These are phyloP conservation scores for Dothistroma pini DNA, from an alignment of 2,329 filamentous ascomycete genomes.

Conservation along the genomic window DNA sequence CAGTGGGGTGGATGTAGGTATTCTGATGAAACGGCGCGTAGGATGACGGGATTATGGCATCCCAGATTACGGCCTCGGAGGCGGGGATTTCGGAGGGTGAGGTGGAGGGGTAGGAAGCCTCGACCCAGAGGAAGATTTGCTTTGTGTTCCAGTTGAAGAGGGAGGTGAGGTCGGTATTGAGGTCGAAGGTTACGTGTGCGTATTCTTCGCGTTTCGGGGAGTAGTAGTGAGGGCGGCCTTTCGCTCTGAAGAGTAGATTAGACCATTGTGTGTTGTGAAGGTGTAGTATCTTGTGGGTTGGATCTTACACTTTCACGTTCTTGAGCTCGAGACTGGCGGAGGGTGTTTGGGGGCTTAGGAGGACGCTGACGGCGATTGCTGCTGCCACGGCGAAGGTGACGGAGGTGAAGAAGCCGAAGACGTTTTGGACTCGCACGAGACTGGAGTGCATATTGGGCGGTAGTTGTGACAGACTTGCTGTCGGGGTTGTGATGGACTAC, in stretches of 20 bases:
- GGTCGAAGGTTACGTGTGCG: slow-evolving; percentile 86
- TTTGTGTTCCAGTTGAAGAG: slow-evolving; percentile 99
- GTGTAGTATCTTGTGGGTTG: no score
- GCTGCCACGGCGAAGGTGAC: slow-evolving; percentile 78
- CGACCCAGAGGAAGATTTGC: slow-evolving; percentile 94
- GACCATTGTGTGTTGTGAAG: no score
- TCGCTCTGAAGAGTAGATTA: no score
- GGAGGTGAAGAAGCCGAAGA: slow-evolving; percentile 97
- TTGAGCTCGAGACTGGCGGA: slow-evolving; percentile 61
- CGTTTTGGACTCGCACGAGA: slow-evolving; percentile 79
- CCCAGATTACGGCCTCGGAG: slow-evolving; percentile 84
- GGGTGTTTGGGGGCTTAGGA: slow-evolving; percentile 66
- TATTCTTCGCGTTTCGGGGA: slow-evolving; percentile 90
- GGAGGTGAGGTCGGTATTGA: slow-evolving; percentile 83
- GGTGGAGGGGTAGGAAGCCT: slow-evolving; percentile 62
- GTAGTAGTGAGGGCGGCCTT: slow-evolving; percentile 95
- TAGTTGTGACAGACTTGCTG: slow-evolving; percentile 3
- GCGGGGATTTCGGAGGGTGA: slow-evolving; percentile 37
- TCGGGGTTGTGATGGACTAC: not conserved
- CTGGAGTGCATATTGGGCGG: slow-evolving; percentile 73
- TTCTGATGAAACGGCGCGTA: slow-evolving; percentile 54
- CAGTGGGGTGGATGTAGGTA: slow-evolving; percentile 52
- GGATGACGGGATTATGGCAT: slow-evolving; percentile 80
- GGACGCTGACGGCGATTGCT: slow-evolving; percentile 75
- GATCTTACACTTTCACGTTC: slow-evolving; percentile 78